A percentile compares a stretch with the other conserved stretches of the same genome.
These are phyloP conservation scores for Yarrowia sp. DNA, from an alignment of 805 yeast genomes.

Conservation along the genomic window DNA sequence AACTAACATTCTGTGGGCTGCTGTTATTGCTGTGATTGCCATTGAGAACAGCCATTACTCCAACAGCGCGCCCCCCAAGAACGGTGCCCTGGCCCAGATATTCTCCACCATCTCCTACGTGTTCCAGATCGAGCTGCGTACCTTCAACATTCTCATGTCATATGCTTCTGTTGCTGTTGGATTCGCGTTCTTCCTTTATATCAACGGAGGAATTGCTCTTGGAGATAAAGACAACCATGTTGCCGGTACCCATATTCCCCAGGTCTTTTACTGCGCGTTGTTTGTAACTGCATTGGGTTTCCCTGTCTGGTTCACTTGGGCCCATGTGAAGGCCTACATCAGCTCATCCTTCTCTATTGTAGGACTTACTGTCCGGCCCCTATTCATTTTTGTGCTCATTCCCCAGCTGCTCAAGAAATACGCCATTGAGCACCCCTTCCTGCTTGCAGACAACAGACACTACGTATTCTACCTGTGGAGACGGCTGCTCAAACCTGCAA, in stretches of 20 bases:
- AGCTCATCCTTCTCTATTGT: conserved; percentile 17
- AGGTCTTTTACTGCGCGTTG: conserved; percentile 70
- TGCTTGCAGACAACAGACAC: conserved; percentile 92
- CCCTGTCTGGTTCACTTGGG: conserved; percentile 65
- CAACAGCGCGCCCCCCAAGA: conserved; percentile 1
- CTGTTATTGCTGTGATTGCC: conserved; percentile 49
- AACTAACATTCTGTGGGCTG: conserved; percentile 86
- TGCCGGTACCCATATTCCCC: conserved; percentile 69
- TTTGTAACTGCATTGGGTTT: conserved; percentile 63
- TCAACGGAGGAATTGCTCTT: conserved; percentile 80
- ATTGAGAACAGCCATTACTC: conserved; percentile 16
- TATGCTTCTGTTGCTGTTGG: conserved; percentile 46
- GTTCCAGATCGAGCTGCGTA: neutral
- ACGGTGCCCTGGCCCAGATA: neutral
- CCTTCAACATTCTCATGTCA: conserved; percentile 27
- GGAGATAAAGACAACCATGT: conserved; percentile 90
- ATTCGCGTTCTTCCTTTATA: conserved; percentile 56
- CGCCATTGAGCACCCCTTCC: conserved; percentile 82
- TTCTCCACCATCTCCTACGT: conserved; percentile 30
- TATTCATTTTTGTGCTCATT: neutral
- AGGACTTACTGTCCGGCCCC: conserved; percentile 13
- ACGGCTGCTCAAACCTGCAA: conserved; percentile 49
- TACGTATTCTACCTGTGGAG: conserved; percentile 83
- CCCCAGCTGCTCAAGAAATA: conserved; percentile 24
- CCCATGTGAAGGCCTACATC: neutral